Conservation (phyloP, 805 yeast genomes). For the Metschnikowia henanensis region DNA sequence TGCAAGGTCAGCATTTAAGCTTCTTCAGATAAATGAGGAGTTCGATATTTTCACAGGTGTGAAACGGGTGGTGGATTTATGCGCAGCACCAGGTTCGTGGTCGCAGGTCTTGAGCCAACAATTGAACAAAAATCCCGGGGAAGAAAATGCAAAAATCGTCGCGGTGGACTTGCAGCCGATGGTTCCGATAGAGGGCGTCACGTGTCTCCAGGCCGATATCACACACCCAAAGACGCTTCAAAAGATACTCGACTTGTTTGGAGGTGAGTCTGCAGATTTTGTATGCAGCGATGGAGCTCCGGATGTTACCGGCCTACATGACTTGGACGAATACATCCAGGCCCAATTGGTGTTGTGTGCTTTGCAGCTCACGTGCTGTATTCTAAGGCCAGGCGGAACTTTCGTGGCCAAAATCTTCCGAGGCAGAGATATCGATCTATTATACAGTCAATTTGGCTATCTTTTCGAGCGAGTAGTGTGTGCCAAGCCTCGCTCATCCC, state of each 20-base stretch:
- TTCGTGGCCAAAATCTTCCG: conserved; percentile 97
- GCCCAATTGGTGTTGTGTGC: conserved; percentile 93
- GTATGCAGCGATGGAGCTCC: conserved; percentile 99
- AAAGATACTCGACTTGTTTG: conserved; percentile 75
- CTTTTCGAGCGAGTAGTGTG: conserved; percentile 86
- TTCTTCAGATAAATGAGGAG: conserved; percentile 87
- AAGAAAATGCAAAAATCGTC: conserved; percentile 65
- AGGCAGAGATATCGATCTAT: conserved; percentile 91
- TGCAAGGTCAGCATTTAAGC: conserved; percentile 94
- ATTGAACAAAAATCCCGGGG: conserved; percentile 35
- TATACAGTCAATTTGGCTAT: conserved; percentile 89
- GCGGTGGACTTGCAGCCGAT: conserved; percentile 97
- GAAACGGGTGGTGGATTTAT: conserved; percentile 86
- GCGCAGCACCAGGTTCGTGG: conserved; percentile 88
- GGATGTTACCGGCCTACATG: conserved; percentile 97
- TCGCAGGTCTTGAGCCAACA: conserved; percentile 87
- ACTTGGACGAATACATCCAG: conserved; percentile 94
- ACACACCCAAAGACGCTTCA: conserved; percentile 91
- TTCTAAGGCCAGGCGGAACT: conserved; percentile 84
- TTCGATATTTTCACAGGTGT: conserved; percentile 77
- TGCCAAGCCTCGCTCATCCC: conserved; percentile 93
- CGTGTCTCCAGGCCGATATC: conserved; percentile 91
- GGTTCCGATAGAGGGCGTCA: conserved; percentile 93
- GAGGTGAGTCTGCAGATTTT: conserved; percentile 91
- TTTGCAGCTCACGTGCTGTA: conserved; percentile 84